Evolutionary conservation across 2,329 filamentous ascomycete species (phyloP), one percentile per base, ranked within the genome.

Genomic region (Aspergillus aculeatinus): DNA sequence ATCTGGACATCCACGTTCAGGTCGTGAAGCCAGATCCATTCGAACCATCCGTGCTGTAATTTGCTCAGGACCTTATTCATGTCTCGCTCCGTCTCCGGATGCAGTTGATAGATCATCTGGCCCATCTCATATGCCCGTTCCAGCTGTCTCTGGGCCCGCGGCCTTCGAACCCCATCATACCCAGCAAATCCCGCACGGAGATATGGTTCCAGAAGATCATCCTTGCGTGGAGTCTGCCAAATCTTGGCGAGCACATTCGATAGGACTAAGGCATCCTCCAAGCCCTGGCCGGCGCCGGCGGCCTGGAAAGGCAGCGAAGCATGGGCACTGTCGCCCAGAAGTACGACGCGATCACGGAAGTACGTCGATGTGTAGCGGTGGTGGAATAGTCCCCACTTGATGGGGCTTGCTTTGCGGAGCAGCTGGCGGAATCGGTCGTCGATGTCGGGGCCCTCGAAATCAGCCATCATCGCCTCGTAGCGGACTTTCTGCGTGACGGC

Each of bases 271-370:
- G 49, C 49, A 23, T 51, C 49, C 10, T 51, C 49, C 2, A 51
- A 19, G 3, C 49, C 49, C 49, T 51, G 49, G 16, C 49, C 49
- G 4, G 49, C 49, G 11, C 49, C 49, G 9, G 49, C 49, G 16
- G 49, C 49, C 49, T 51, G 49, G 29, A 51, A 51, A 33, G 49
- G 49, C 16, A 51, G 49, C 23, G 49, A 51, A 21, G 49, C 49
- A 33, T 51, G 49, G 0, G 49, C 49, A 12, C 49, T 51, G 29
- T 51, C 49, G 3, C 49, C 49, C 19, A 51, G 1, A 1, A 51
- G n/a, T 3, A 21, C 49, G 3, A 51, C 29, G 6, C 49, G 49
- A 23, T 12, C 49, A 35, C 49, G 49, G 16, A 31, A 51, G 9
- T 51, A 51, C 9, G 49, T 51, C 2, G 49, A 51, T 3, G 49